These are phyloP conservation scores for Diaporthe sp. DNA, from an alignment of 2,329 filamentous ascomycete genomes.

Conservation along the genomic window DNA sequence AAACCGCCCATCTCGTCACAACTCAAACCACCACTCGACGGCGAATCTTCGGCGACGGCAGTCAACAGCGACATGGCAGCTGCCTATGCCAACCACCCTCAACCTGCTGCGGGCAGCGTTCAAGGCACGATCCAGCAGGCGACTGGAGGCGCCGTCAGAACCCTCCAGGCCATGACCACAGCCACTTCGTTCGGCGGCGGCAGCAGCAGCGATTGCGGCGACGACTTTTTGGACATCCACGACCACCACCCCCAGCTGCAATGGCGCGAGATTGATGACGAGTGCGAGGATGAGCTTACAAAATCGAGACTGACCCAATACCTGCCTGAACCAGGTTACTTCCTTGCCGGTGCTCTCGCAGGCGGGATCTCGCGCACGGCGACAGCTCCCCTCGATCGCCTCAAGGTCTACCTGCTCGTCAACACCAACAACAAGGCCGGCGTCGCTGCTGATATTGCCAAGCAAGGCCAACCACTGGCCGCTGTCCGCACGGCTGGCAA, in stretches of 20 bases:
- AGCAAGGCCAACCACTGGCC: slow-evolving; percentile 73
- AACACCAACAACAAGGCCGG: slow-evolving; percentile 75
- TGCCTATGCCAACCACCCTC: slow-evolving; percentile 3
- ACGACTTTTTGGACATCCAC: slow-evolving; percentile 29
- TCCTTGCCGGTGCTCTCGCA: slow-evolving; percentile 92
- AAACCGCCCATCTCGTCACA: slow-evolving; percentile 34
- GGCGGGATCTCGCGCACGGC: slow-evolving; percentile 95
- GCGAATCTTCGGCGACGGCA: background rate
- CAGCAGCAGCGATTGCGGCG: background rate
- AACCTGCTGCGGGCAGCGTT: slow-evolving; percentile 25
- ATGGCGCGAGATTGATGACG: slow-evolving; percentile 26
- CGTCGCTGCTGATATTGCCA: slow-evolving; percentile 72
- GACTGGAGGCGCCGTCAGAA: slow-evolving; percentile 8
- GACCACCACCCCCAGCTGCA: slow-evolving; percentile 30
- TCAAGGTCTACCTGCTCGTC: slow-evolving; percentile 97
- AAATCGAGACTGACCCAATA: slow-evolving; percentile 71
- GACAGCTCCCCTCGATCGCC: slow-evolving; percentile 93
- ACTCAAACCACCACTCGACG: slow-evolving; percentile 20
- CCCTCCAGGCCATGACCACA: slow-evolving; percentile 1
- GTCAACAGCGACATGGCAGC: slow-evolving; percentile 19
- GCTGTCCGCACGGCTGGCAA: slow-evolving; percentile 74
- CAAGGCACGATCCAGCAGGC: slow-evolving; percentile 22
- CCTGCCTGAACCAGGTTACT: slow-evolving; percentile 94
- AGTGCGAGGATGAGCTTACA: slow-evolving; percentile 45
- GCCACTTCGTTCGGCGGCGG: slow-evolving; percentile 23